A percentile compares a stretch with the other conserved stretches of the same genome.
Evolutionary conservation across 768 basidiomycete species (phyloP).

Genomic region (Collybia nuda): DNA sequence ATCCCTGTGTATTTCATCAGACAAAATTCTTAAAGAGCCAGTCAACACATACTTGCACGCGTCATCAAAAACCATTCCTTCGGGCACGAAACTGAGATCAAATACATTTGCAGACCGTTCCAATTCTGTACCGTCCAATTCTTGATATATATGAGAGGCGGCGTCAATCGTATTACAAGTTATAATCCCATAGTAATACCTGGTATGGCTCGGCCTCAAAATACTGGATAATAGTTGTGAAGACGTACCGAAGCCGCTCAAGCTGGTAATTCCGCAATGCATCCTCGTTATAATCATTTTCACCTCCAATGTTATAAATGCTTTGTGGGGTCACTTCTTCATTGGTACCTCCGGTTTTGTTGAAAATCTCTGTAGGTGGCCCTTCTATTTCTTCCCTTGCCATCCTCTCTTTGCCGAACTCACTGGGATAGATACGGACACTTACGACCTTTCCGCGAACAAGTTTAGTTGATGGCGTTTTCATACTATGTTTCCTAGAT

Average conservation of each 20-base stretch:
- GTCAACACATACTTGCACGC: constrained; percentile 58
- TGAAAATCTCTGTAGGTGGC: constrained; percentile 84
- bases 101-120: constrained; percentile 97
- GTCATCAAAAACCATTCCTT: constrained; percentile 82
- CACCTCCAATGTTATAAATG: constrained; percentile 65
- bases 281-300: constrained; percentile 84
- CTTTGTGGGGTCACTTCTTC: constrained; percentile 66
- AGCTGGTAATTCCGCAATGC: constrained; percentile 90
- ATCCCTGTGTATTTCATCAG: constrained; percentile 51
- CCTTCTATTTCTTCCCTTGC: constrained; percentile 87
- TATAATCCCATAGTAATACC: constrained; percentile 94
- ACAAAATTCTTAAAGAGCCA: not conserved
- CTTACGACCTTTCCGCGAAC: constrained; percentile 68
- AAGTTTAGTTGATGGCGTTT: constrained; percentile 27
- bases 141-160: constrained; percentile 76
- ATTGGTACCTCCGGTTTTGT: constrained; percentile 40
- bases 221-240: not conserved
- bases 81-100: constrained; percentile 91
- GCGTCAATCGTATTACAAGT: constrained; percentile 80
- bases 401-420: constrained; percentile 89
- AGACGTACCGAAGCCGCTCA: constrained; percentile 79
- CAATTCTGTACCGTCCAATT: constrained; percentile 92
- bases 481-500: constrained; percentile 12
- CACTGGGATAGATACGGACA: constrained; percentile 88
- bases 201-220: constrained; percentile 25